phyloP scores from a whole-genome alignment of 176 grass and related monocot genomes.

The Carex littledalei region DNA sequence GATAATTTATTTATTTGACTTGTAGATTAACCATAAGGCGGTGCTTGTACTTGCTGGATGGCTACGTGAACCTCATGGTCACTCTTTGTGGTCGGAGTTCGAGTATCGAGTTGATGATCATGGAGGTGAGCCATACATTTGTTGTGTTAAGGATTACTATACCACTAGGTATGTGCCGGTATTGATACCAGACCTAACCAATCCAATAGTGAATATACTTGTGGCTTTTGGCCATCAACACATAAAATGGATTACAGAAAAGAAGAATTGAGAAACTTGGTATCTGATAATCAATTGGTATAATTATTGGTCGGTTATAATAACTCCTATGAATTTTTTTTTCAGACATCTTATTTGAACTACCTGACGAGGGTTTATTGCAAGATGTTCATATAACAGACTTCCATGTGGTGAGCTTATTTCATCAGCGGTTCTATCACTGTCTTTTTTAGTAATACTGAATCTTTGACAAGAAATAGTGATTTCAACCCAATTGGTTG shows the following conservation, averaged over 20 bases:
- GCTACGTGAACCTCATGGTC: slow-evolving; percentile 79
- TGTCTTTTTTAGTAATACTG: slow-evolving; percentile 4
- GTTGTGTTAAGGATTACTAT: neutral
- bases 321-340: neutral
- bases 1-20: slow-evolving; percentile 22
- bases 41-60: slow-evolving; percentile 85
- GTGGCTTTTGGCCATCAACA: neutral
- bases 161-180: neutral
- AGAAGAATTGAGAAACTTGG: neutral
- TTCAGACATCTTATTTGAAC: slow-evolving; percentile 87
- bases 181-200: neutral
- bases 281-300: neutral
- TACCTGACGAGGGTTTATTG: slow-evolving; percentile 76
- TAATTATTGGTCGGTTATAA: neutral
- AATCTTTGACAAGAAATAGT: slow-evolving; percentile 16
- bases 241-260: neutral
- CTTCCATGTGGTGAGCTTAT: slow-evolving; percentile 66
- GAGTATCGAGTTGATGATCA: slow-evolving; percentile 80
- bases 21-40: slow-evolving; percentile 84
- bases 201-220: neutral
- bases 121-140: slow-evolving; percentile 62
- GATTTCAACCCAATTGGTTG: slow-evolving; percentile 8
- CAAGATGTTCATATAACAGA: slow-evolving; percentile 50
- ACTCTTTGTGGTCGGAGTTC: slow-evolving; percentile 74
- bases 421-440: neutral